Evolutionary conservation across 164 flowering plant species (phyloP).

Genomic region (Nelumbo lutea): DNA sequence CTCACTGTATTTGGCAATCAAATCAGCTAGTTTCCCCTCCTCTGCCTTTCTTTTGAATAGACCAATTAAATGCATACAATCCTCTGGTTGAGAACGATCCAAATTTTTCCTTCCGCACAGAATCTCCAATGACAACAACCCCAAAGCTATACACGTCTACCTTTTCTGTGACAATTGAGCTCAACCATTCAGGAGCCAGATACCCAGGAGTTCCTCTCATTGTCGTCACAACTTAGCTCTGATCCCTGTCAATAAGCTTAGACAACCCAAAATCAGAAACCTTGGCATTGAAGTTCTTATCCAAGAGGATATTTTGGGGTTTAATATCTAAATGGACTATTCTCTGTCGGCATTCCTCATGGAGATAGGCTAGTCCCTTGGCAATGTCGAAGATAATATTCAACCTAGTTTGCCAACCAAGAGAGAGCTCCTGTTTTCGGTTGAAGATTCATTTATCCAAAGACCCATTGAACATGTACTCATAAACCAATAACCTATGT

Average conservation of each 20-base stretch:
- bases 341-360: too few species aligned
- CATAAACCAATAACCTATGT: too few species aligned
- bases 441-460: conserved; percentile 23
- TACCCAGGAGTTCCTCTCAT: conserved; percentile 32
- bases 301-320: too few species aligned
- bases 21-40: neutral
- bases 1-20: conserved; percentile 1
- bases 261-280: conserved; percentile 24
- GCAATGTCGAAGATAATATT: conserved; percentile 10
- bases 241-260: conserved; percentile 16
- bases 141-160: too few species aligned
- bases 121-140: conserved; percentile 12
- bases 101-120: conserved; percentile 19
- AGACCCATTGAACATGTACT: conserved; percentile 22
- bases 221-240: conserved; percentile 15
- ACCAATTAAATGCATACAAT: neutral
- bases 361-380: too few species aligned
- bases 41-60: conserved; percentile 1
- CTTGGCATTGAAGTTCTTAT: too few species aligned
- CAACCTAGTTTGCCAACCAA: conserved; percentile 10
- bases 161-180: too few species aligned
- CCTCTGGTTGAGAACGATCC: conserved; percentile 13
- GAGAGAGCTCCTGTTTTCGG: conserved; percentile 9
- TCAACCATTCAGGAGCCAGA: too few species aligned
- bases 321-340: too few species aligned